Conservation (phyloP, 805 yeast genomes). For the Lipomyces japonicus region DNA sequence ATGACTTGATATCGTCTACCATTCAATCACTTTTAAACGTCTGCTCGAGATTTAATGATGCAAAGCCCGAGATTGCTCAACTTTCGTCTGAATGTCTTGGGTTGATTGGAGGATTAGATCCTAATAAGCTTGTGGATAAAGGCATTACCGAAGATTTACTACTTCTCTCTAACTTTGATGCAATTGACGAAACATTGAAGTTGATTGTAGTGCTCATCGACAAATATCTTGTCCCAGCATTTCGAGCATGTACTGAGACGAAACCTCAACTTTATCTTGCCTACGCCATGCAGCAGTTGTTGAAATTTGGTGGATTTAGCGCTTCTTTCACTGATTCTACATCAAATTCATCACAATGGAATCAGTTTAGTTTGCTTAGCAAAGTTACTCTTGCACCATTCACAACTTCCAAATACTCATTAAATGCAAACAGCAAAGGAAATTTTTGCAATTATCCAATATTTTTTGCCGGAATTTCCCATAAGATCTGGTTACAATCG, state of each 20-base stretch:
- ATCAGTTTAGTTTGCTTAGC: slow-evolving; percentile 58
- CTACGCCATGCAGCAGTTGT: slow-evolving; percentile 80
- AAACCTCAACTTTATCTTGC: slow-evolving; percentile 78
- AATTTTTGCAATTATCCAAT: slow-evolving; percentile 57
- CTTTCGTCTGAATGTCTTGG: slow-evolving; percentile 70
- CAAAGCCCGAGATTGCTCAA: slow-evolving; percentile 44
- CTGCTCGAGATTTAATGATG: slow-evolving; percentile 30
- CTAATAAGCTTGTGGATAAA: slow-evolving; percentile 50
- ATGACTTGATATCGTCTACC: slow-evolving; percentile 18
- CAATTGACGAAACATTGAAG: slow-evolving; percentile 55
- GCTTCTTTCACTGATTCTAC: not conserved
- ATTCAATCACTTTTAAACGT: slow-evolving; percentile 34
- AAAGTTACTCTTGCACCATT: slow-evolving; percentile 73
- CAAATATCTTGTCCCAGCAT: slow-evolving; percentile 69
- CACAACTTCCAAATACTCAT: slow-evolving; percentile 63
- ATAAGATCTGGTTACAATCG: slow-evolving; percentile 67
- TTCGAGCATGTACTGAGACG: slow-evolving; percentile 89
- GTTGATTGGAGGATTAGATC: slow-evolving; percentile 71
- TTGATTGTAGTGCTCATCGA: slow-evolving; percentile 66
- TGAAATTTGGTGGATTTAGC: slow-evolving; percentile 57
- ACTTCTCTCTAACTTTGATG: slow-evolving; percentile 59
- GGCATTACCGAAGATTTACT: slow-evolving; percentile 46
- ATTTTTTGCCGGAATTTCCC: slow-evolving; percentile 40
- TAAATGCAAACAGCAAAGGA: slow-evolving; percentile 41
- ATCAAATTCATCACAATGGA: slow-evolving; percentile 47